These are phyloP conservation scores for Backusella westeae DNA, from an alignment of 192 early-diverging fungal species.

Conservation along the genomic window DNA sequence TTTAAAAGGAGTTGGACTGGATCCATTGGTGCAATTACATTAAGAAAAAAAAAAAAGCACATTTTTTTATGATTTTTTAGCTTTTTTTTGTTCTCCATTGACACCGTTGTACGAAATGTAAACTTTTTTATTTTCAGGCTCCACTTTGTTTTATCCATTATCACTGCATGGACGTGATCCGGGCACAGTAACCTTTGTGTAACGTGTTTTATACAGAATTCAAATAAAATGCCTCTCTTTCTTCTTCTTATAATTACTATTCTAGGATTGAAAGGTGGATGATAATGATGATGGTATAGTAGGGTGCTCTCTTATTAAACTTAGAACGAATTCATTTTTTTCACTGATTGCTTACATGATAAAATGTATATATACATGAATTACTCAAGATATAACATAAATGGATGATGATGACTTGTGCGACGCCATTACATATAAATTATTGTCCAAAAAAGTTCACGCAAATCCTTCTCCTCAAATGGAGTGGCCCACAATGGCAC, in stretches of 20 bases:
- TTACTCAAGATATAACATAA: too few relatives aligned
- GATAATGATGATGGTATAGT: too few relatives aligned
- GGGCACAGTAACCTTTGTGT: background rate
- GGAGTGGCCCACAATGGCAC: conserved; percentile 92
- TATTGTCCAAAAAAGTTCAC: conserved; percentile 19
- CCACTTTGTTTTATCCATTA: background rate
- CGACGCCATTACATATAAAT: background rate
- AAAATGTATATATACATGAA: background rate
- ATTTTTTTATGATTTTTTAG: background rate
- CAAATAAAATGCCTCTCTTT: background rate
- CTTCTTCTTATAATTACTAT: too few relatives aligned
- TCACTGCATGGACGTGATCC: background rate
- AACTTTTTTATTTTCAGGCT: background rate
- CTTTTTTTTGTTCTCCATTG: background rate
- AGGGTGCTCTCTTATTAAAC: too few relatives aligned
- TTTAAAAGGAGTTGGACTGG: background rate
- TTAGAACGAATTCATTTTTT: background rate
- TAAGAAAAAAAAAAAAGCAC: background rate
- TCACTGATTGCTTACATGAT: background rate
- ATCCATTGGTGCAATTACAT: background rate
- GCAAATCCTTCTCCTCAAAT: conserved; percentile 79
- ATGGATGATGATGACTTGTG: background rate
- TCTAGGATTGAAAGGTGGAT: too few relatives aligned
- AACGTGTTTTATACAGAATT: background rate
- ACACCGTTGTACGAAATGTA: background rate